phyloP scores from a whole-genome alignment of 371 early-diverging fungal genomes.

The Mucor saturninus region DNA sequence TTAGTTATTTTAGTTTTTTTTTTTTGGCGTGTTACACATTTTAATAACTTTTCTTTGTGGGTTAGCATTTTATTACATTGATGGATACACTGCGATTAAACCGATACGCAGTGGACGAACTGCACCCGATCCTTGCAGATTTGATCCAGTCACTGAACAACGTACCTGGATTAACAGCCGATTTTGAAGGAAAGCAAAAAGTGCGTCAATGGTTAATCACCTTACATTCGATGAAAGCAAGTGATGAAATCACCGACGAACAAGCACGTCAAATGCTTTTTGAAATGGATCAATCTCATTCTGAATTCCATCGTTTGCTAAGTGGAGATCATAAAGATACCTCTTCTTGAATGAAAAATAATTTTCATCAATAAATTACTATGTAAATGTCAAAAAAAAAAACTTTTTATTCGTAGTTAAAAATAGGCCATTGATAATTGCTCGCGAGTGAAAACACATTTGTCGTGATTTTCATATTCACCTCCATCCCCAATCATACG shows the following conservation, averaged over 20 bases:
- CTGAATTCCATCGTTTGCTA: constrained; percentile 66
- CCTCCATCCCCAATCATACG: too few species aligned
- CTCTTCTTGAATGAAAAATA: background rate
- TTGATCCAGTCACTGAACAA: constrained; percentile 88
- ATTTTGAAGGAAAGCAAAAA: constrained; percentile 83
- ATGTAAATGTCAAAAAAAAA: too few species aligned
- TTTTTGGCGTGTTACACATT: background rate
- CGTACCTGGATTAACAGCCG: constrained; percentile 76
- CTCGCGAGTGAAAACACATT: too few species aligned
- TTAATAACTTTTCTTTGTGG: background rate
- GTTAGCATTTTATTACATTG: constrained; percentile 85
- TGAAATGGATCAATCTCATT: constrained; percentile 85
- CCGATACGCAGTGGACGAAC: constrained; percentile 87
- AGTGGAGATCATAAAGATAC: constrained; percentile 49
- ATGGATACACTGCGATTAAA: constrained; percentile 91
- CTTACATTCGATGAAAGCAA: constrained; percentile 90
- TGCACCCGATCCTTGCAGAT: constrained; percentile 92
- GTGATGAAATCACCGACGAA: constrained; percentile 85
- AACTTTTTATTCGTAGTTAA: too few species aligned
- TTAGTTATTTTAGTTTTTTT: constrained; percentile 23
- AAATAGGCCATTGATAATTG: too few species aligned
- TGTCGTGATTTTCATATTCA: too few species aligned
- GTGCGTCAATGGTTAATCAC: constrained; percentile 90
- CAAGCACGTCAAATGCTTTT: constrained; percentile 92
- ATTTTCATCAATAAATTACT: too few species aligned